Base-by-base conservation (phyloP, 768 basidiomycete species). In the Termitomyces sp. region DNA sequence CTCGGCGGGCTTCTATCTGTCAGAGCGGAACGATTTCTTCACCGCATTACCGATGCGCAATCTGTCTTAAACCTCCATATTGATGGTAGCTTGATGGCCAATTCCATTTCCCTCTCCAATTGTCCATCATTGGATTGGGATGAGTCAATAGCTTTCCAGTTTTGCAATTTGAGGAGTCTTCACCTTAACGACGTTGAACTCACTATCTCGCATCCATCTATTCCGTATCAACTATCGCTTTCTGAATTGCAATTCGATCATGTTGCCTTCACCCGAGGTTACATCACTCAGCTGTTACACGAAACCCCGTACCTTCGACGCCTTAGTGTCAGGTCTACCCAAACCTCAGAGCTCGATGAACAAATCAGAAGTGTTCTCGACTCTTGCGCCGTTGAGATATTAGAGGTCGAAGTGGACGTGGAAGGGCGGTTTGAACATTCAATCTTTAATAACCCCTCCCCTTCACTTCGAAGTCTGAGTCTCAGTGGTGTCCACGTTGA, bases 51-150 rank as follows among this genome's bases (percentile, higher is more conserved):
- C 38, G 70, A 75, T 64, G 69, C 80, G 52, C 72, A 79, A 18
- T 58, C 66, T 18, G 63, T 85, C 16, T 68, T 66, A 46, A 70
- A 75, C 36, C 65, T 84, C 18, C 76, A 76, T 49, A 71, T 84
- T 59, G 78, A 83, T 63, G 83, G 82, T 9, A 71, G 67, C 48
- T 57, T 71, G 51, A 54, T 74, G 13, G 55, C 60, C n/a, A 54
- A 65, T 43, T 65, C 66, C 24, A 54, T 72, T 38, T 64, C 66
- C 24, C 57, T 71, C 36, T 60, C 60, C 51, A 52, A 60, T 18
- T 66, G 60, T 26, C 70, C 79, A 1, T 79, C 79, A 18, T 64
- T 85, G 61, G 76, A 78, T 60, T 84, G 82, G 82, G 80, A 83
- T 62, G 80, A 83, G 52, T 68, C 67, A 38, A 65, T 82, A n/a